A percentile compares a stretch with the other conserved stretches of the same genome.
These are phyloP conservation scores for Phytophthora palmivora DNA, from an alignment of 352 stramenopile genomes.

Conservation along the genomic window DNA sequence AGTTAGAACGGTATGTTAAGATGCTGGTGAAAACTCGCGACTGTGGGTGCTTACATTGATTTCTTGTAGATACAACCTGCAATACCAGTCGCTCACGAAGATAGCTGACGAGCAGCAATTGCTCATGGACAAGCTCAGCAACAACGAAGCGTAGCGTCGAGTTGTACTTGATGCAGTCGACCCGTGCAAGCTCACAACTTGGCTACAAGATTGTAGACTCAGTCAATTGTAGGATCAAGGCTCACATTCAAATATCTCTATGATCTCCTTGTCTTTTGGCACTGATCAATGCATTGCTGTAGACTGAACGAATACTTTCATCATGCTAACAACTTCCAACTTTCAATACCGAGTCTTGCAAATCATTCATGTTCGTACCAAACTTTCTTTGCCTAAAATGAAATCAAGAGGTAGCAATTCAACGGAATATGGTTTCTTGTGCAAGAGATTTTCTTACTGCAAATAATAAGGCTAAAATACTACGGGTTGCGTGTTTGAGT, in stretches of 20 bases:
- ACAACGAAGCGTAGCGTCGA: conserved; percentile 77
- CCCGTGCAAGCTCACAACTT: not conserved
- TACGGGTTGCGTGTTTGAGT: conserved; percentile 40
- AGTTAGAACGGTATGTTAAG: conserved; percentile 66
- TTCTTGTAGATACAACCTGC: conserved; percentile 70
- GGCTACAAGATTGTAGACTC: not conserved
- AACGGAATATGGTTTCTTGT: too few relatives aligned
- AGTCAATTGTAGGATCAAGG: not conserved
- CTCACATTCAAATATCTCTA: too few relatives aligned
- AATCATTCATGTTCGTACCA: too few relatives aligned
- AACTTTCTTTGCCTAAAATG: too few relatives aligned
- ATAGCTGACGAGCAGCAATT: conserved; percentile 84
- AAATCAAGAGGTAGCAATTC: too few relatives aligned
- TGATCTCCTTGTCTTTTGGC: too few relatives aligned
- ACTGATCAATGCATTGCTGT: too few relatives aligned
- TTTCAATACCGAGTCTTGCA: too few relatives aligned
- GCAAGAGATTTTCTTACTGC: conserved; percentile 43
- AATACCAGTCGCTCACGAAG: conserved; percentile 79
- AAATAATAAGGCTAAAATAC: conserved; percentile 60
- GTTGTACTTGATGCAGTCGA: not conserved
- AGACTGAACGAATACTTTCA: too few relatives aligned
- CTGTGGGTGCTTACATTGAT: conserved; percentile 15
- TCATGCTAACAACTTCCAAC: too few relatives aligned
- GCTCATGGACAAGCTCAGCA: conserved; percentile 89
- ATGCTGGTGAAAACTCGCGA: not conserved